Evolutionary conservation across 805 yeast genomes (phyloP), one percentile per base, ranked within the genome.

Genomic region (Vanderwaltozyma yarrowii): DNA sequence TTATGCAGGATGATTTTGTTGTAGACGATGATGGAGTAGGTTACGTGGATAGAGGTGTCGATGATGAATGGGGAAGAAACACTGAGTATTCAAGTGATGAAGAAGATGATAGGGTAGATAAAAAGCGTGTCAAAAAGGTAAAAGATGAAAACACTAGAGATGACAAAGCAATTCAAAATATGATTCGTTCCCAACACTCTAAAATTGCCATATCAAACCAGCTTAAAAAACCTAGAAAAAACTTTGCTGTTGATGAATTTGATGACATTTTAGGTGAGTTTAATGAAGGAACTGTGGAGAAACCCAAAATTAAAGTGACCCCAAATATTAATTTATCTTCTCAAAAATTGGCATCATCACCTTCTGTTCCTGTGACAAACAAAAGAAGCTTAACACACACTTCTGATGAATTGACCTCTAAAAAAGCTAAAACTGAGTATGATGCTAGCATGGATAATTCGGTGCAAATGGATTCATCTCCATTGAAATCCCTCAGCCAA

Each of bases 21-120:
- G 94, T 86, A 2, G 96, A 87, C 56, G 97, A 89, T 57, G 78
- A 82, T 47, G 96, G 96, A 23, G 81, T 80, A 46, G 97, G 96
- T 0, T 89, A 89, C 53, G 88, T 86, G 1, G 97, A 92, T 50
- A 82, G 82, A 31, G 98, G 98, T 41, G 83, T 71, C 7, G 94
- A 89, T 50, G 95, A 86, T 42, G 94, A 78, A 42, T 69, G 66
- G 29, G 60, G 66, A 25, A 55, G 66, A 39, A 65, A 67, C 38
- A 73, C 70, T 31, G 62, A 67, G 37, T 73, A 72, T 50, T 71
- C 70, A 43, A 71, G 76, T n/a, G 80, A 74, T 30, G 81, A 73
- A 25, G 76, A 70, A 16, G 69, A 64, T 1, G 68, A 57, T 3
- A 55, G 37, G 2, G 49, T 46, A 7, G 40, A 33, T 2, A 20